These are phyloP conservation scores for Coemansia sp. DNA, from an alignment of 192 early-diverging fungal genomes.

Conservation along the genomic window DNA sequence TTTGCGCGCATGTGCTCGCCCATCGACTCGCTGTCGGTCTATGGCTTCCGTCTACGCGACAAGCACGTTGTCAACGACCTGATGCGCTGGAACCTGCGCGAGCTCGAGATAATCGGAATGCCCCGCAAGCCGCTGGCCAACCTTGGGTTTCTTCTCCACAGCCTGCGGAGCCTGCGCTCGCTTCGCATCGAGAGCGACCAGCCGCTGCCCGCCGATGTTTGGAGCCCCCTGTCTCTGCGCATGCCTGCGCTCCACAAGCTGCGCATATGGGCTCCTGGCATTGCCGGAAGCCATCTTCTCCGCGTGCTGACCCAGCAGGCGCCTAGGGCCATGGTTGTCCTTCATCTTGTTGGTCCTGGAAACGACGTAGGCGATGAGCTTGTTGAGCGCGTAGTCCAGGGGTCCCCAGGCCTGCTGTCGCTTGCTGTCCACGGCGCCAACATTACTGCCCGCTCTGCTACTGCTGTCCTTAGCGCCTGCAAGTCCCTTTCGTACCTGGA, in stretches of 20 bases:
- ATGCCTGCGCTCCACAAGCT: conserved; percentile 26
- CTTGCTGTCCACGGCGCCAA: conserved; percentile 38
- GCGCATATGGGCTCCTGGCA: conserved; percentile 43
- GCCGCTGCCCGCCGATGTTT: conserved; percentile 33
- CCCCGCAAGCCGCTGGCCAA: conserved; percentile 44
- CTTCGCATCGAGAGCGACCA: conserved; percentile 46
- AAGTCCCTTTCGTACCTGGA: conserved; percentile 27
- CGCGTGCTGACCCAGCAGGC: conserved; percentile 6
- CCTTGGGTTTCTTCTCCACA: conserved; percentile 34
- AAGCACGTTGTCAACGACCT: conserved; percentile 43
- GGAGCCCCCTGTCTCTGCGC: conserved; percentile 37
- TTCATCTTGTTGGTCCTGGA: conserved; percentile 35
- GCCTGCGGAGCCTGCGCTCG: conserved; percentile 28
- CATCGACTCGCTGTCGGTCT: conserved; percentile 42
- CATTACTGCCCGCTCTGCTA: conserved; percentile 23
- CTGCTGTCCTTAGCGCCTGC: conserved; percentile 9
- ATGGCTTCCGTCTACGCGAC: conserved; percentile 48
- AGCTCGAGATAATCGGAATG: conserved; percentile 46
- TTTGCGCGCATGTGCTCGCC: conserved; percentile 48
- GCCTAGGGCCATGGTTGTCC: conserved; percentile 17
- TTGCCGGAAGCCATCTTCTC: conserved; percentile 22
- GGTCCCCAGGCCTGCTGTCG: conserved; percentile 29
- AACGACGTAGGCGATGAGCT: conserved; percentile 32
- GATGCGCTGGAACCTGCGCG: conserved; percentile 51
- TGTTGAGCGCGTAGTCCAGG: conserved; percentile 16